Conservation (phyloP, 345 rosid genomes). For the Mallotus nudiflorus region DNA sequence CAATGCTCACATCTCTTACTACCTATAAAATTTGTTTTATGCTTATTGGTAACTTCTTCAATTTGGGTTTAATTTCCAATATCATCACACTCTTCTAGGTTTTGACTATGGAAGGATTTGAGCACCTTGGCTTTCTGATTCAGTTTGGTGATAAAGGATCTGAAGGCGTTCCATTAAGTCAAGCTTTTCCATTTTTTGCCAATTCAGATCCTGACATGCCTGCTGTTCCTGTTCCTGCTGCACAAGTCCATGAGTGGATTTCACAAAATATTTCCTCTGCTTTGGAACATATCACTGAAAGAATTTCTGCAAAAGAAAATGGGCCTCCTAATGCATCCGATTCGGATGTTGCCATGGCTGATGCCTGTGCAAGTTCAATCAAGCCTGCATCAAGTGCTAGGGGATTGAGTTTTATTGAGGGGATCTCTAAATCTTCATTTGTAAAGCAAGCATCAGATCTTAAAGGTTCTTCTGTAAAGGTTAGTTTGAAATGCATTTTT, state of each 20-base stretch:
- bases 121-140: conserved; percentile 92
- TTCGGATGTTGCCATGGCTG: conserved; percentile 92
- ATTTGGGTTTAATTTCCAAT: conserved; percentile 24
- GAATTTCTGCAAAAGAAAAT: conserved; percentile 84
- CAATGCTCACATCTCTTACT: neutral
- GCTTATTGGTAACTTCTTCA: conserved; percentile 1
- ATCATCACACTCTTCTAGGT: conserved; percentile 52
- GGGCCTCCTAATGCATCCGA: conserved; percentile 68
- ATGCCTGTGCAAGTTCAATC: conserved; percentile 68
- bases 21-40: neutral
- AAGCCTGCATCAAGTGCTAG: conserved; percentile 64
- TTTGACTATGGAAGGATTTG: conserved; percentile 85
- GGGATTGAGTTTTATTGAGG: conserved; percentile 82
- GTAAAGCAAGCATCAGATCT: conserved; percentile 88
- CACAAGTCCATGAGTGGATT: conserved; percentile 93
- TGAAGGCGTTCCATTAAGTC: conserved; percentile 75
- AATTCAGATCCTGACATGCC: conserved; percentile 99
- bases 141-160: conserved; percentile 91
- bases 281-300: conserved; percentile 76
- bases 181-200: conserved; percentile 94
- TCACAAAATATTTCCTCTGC: conserved; percentile 73
- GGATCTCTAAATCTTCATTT: conserved; percentile 84
- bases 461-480: conserved; percentile 92
- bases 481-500: conserved; percentile 26
- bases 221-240: conserved; percentile 85